Base-by-base conservation (phyloP, 768 basidiomycete genomes). In the Suillus subluteus region DNA sequence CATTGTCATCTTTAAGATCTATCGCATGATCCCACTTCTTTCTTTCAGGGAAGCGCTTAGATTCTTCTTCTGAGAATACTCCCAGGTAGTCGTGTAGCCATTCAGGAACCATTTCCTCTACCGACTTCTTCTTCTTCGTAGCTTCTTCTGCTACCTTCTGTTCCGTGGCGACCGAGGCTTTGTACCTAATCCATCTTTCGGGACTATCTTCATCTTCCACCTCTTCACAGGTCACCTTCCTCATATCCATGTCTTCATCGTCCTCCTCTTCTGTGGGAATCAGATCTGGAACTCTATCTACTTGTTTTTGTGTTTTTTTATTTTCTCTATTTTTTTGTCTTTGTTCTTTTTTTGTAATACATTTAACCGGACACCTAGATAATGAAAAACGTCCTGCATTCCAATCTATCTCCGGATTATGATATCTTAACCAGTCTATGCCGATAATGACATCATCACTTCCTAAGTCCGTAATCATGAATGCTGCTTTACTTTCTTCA, bases 11-110 rank as follows among this genome's bases (percentile, higher is more conserved):
- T n/a, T n/a, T n/a, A n/a, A n/a, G n/a, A n/a, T n/a, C n/a, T n/a
- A n/a, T n/a, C n/a, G n/a, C n/a, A n/a, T n/a, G n/a, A n/a, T n/a
- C n/a, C n/a, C n/a, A n/a, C n/a, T n/a, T n/a, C 56, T 62, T 68
- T 4, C 56, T 38, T 4, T 37, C 26, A 21, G 64, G 67, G 21
- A 68, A 58, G 0, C 38, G 2, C 32, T 64, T 63, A 11, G 56
- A 59, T 8, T 32, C 43, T 23, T 64, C 41, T 37, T 67, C 64
- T 8, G 40, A 46, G 23, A 67, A 67, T 3, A 67, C 55, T 0
- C 8, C 9, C 21, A 46, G 44, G 44, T 46, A 46, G 11, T 52
- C 18, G 5, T 48, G 46, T 23, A 48, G 46, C 46, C 46, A 48
- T 0, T 5, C 1, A 3, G 46, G 46, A 2, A 48, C 46, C n/a